phyloP scores from a whole-genome alignment of 169 alveolate species.

The Plasmodium relictum region DNA sequence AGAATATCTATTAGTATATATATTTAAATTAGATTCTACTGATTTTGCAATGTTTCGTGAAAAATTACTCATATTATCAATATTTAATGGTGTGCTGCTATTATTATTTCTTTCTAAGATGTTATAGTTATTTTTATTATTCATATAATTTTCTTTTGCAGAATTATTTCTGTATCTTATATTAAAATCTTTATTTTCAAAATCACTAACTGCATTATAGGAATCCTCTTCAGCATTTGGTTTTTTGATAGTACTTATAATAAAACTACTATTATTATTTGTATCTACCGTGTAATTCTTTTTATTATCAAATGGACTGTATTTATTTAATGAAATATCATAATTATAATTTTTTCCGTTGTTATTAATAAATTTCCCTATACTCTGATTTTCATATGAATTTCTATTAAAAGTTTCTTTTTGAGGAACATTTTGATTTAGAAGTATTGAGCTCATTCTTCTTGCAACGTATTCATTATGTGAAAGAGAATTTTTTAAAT shows the following conservation, averaged over 20 bases:
- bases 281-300: slow-evolving; percentile 45
- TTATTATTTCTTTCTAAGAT: slow-evolving; percentile 25
- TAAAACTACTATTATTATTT: slow-evolving; percentile 56
- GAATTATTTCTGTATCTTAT: slow-evolving; percentile 12
- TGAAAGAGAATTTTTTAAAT: slow-evolving; percentile 56
- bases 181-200: slow-evolving; percentile 28
- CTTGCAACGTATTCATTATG: slow-evolving; percentile 59
- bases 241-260: slow-evolving; percentile 38
- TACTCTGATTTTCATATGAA: slow-evolving; percentile 11
- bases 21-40: slow-evolving; percentile 39
- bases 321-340: slow-evolving; percentile 35
- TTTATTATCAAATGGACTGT: slow-evolving; percentile 30
- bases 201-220: slow-evolving; percentile 14
- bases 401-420: slow-evolving; percentile 33
- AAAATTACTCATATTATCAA: slow-evolving; percentile 50
- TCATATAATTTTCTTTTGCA: slow-evolving; percentile 18
- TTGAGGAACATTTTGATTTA: slow-evolving; percentile 6
- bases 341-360: slow-evolving; percentile 16
- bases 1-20: slow-evolving; percentile 58
- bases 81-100: slow-evolving; percentile 30
- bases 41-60: slow-evolving; percentile 49
- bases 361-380: slow-evolving; percentile 13
- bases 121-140: slow-evolving; percentile 17
- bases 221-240: slow-evolving; percentile 19
- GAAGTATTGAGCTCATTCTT: slow-evolving; percentile 64